Conservation (phyloP, 176 grass and related monocot species). For the Phragmites australis region DNA sequence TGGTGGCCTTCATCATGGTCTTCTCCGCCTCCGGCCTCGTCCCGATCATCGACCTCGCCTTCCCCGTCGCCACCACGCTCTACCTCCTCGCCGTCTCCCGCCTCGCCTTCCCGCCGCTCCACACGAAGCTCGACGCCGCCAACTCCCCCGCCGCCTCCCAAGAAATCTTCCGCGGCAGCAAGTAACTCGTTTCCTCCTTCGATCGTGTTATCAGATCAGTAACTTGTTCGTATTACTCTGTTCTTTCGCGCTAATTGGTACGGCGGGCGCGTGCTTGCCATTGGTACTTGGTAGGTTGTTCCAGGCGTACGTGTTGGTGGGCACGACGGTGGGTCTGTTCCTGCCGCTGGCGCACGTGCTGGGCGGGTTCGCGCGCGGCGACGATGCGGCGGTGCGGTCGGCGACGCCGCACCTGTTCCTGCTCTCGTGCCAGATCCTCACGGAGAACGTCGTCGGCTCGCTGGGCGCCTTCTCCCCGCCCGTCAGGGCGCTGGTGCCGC, state of each 20-base stretch:
- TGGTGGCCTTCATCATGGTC: constrained; percentile 97
- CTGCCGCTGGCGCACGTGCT: constrained; percentile 91
- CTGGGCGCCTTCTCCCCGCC: constrained; percentile 78
- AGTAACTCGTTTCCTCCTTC: not conserved
- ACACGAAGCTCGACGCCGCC: constrained; percentile 25
- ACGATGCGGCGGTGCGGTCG: constrained; percentile 61
- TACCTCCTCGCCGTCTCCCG: constrained; percentile 69
- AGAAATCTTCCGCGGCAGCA: constrained; percentile 56
- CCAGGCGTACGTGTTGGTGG: constrained; percentile 68
- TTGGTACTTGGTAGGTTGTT: constrained; percentile 50
- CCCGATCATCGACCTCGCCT: constrained; percentile 71
- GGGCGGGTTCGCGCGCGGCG: constrained; percentile 80
- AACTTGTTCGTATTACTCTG: no score
- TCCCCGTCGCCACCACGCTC: constrained; percentile 63
- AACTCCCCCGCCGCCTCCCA: constrained; percentile 14
- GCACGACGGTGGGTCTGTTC: constrained; percentile 79
- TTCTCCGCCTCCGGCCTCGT: constrained; percentile 90
- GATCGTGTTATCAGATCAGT: no score
- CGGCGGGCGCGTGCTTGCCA: no score
- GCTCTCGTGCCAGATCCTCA: constrained; percentile 88
- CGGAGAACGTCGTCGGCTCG: constrained; percentile 79
- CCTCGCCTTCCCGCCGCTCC: constrained; percentile 65
- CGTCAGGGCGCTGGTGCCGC: constrained; percentile 65
- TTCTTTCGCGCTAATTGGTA: no score
- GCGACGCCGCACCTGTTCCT: constrained; percentile 92